phyloP scores from a whole-genome alignment of 495 filamentous ascomycete genomes.

The Platismatia glauca region DNA sequence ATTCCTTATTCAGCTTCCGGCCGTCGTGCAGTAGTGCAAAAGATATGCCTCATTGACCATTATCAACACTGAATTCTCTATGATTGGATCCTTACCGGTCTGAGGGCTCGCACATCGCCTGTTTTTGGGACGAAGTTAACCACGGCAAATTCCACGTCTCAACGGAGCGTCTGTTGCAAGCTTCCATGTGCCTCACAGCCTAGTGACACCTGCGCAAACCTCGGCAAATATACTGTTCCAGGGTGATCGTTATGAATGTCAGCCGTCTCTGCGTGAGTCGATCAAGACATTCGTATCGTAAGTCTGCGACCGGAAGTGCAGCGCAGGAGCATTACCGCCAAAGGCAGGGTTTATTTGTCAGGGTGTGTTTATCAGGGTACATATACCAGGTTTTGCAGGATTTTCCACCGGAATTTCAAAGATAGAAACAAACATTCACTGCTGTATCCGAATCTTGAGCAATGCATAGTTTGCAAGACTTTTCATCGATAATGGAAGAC shows the following conservation, averaged over 20 bases:
- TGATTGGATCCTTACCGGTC: no score
- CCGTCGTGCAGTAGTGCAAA: neutral
- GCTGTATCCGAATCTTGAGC: neutral
- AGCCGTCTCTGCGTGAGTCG: neutral
- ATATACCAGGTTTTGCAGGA: neutral
- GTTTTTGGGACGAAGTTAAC: neutral
- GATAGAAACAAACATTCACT: neutral
- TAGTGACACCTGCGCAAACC: no score
- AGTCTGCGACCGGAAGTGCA: neutral
- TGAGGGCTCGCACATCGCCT: neutral
- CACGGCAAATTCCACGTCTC: no score
- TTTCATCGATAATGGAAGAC: neutral
- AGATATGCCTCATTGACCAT: neutral
- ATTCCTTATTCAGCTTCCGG: neutral
- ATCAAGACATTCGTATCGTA: neutral
- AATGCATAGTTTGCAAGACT: neutral
- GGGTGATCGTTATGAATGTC: neutral
- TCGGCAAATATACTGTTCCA: neutral
- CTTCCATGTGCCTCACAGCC: no score
- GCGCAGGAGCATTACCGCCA: neutral
- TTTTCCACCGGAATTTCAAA: neutral
- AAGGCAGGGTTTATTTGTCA: no score
- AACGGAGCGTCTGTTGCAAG: no score
- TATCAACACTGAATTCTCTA: no score
- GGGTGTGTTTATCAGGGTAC: no score